phyloP scores from a whole-genome alignment of 2,329 filamentous ascomycete species.

The Trichoderma semiorbis region DNA sequence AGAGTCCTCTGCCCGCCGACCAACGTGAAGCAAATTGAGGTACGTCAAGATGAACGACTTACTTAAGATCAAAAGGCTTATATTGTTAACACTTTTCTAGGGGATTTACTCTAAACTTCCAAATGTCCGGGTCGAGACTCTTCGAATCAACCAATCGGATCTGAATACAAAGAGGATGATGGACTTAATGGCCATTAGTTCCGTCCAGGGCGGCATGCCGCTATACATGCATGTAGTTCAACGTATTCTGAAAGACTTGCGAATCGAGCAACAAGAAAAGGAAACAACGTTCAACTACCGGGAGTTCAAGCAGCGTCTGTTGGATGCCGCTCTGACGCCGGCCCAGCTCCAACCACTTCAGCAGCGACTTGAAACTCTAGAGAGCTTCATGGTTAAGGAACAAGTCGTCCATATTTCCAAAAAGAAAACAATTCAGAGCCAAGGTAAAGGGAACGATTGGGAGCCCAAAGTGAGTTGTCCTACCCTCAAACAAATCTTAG shows the following conservation, averaged over 20 bases:
- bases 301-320: slow-evolving; percentile 39
- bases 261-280: slow-evolving; percentile 40
- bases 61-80: background rate
- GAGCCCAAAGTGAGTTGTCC: slow-evolving; percentile 1
- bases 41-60: slow-evolving; percentile 13
- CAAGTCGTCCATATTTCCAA: slow-evolving; percentile 17
- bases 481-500: background rate
- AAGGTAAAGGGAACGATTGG: slow-evolving; percentile 21
- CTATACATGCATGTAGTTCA: slow-evolving; percentile 57
- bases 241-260: slow-evolving; percentile 55
- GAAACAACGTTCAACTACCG: slow-evolving; percentile 46
- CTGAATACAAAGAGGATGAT: slow-evolving; percentile 58
- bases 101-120: slow-evolving; percentile 10
- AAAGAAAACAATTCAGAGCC: background rate
- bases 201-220: slow-evolving; percentile 38
- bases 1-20: slow-evolving; percentile 54
- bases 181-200: slow-evolving; percentile 55
- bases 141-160: slow-evolving; percentile 49
- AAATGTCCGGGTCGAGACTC: slow-evolving; percentile 46
- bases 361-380: slow-evolving; percentile 41
- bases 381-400: slow-evolving; percentile 40
- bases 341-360: slow-evolving; percentile 53
- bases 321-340: slow-evolving; percentile 37
- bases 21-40: slow-evolving; percentile 43
- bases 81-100: background rate